Conservation (phyloP, 352 stramenopile species). For the Pythium sp. region DNA sequence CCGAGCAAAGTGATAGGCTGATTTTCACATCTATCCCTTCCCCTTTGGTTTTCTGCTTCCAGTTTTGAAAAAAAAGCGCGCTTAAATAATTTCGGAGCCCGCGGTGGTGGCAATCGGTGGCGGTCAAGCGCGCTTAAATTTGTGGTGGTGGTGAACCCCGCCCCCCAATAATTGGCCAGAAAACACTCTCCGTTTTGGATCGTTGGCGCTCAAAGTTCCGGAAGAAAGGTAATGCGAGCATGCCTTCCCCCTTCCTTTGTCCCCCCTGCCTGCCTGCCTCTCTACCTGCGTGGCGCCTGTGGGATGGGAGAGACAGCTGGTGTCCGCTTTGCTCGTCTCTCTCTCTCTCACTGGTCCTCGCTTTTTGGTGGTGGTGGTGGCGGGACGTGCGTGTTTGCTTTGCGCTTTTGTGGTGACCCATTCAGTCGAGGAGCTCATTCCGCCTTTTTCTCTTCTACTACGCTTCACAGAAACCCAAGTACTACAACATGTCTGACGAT, state of each 20-base stretch:
- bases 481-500: slow-evolving; percentile 44
- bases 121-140: slow-evolving; percentile 16
- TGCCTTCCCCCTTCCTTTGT: not conserved
- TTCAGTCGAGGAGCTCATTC: slow-evolving; percentile 16
- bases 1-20: too few species aligned
- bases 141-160: slow-evolving; percentile 11
- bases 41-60: not conserved
- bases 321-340: not conserved
- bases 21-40: too few species aligned
- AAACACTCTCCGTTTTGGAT: slow-evolving; percentile 41
- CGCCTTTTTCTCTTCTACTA: slow-evolving; percentile 2
- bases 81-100: slow-evolving; percentile 3
- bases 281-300: slow-evolving; percentile 1
- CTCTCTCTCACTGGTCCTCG: not conserved
- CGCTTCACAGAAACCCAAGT: slow-evolving; percentile 14
- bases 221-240: slow-evolving; percentile 21
- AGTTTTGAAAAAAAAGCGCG: slow-evolving; percentile 21
- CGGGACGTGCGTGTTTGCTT: not conserved
- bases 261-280: not conserved
- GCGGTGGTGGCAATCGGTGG: too few species aligned
- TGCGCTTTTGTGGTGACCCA: too few species aligned
- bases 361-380: slow-evolving; percentile 12
- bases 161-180: slow-evolving; percentile 27
- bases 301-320: slow-evolving; percentile 1
- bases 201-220: slow-evolving; percentile 30